phyloP scores from a whole-genome alignment of 1,284 basidiomycete genomes.

The Polyporus tsugae region DNA sequence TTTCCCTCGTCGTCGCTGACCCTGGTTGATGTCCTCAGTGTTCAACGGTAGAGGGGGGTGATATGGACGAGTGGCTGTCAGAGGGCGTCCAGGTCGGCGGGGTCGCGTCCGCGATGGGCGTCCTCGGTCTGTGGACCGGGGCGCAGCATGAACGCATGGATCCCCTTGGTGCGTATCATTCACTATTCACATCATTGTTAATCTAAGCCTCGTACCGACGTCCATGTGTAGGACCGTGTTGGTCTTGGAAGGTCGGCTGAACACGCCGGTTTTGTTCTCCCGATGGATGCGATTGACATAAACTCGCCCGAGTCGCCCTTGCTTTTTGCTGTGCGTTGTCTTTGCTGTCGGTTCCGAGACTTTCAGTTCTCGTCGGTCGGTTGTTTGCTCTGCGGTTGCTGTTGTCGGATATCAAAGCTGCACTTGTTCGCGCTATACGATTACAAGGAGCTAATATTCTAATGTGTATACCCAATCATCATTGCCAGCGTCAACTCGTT shows the following conservation, averaged over 20 bases:
- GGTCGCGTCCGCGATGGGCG: slow-evolving; percentile 57
- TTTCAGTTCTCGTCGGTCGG: not conserved
- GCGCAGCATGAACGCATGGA: slow-evolving; percentile 58
- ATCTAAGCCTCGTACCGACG: not conserved
- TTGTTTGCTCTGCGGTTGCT: not conserved
- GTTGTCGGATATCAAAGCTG: not conserved
- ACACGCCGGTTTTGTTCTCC: not conserved
- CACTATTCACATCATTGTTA: too few relatives aligned
- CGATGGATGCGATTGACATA: not conserved
- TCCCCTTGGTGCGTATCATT: slow-evolving; percentile 51
- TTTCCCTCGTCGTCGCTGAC: not conserved
- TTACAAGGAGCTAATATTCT: not conserved
- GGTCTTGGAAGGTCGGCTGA: slow-evolving; percentile 39
- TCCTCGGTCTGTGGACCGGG: slow-evolving; percentile 68
- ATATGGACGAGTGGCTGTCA: slow-evolving; percentile 56
- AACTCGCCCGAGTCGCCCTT: not conserved
- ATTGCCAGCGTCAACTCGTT: not conserved
- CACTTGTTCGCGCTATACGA: not conserved
- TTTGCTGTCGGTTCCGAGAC: not conserved
- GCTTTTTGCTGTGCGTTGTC: not conserved
- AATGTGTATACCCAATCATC: not conserved
- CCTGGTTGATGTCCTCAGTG: slow-evolving; percentile 32
- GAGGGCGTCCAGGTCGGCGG: slow-evolving; percentile 67
- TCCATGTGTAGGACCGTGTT: slow-evolving; percentile 29
- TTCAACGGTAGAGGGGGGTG: slow-evolving; percentile 35